Evolutionary conservation across 768 basidiomycete species (phyloP).

Genomic region (Boletus reticuloceps): DNA sequence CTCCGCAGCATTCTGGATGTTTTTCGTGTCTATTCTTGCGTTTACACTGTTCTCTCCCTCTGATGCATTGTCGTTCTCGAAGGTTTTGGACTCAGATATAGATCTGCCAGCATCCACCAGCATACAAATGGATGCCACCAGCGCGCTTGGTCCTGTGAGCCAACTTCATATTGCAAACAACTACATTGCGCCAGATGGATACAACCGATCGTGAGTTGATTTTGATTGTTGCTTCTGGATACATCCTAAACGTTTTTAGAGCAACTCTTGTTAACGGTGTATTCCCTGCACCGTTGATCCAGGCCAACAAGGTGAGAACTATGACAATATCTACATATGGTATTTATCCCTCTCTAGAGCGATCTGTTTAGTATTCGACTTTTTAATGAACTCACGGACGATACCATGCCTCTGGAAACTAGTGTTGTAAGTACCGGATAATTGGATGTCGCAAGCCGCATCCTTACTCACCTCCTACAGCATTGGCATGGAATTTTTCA

Average conservation of each 20-base stretch:
- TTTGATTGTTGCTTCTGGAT: background rate
- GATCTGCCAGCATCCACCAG: background rate
- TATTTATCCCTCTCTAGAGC: background rate
- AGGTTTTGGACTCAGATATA: background rate
- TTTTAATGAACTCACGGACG: conserved; percentile 28
- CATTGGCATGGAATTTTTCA: conserved; percentile 5
- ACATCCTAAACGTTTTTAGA: background rate
- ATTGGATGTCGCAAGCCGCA: background rate
- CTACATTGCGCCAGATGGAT: background rate
- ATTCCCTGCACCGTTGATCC: conserved; percentile 44
- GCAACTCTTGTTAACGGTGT: background rate
- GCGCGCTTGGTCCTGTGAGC: background rate
- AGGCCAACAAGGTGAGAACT: conserved; percentile 31
- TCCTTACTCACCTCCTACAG: conserved; percentile 3
- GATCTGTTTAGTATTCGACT: background rate
- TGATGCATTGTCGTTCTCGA: background rate
- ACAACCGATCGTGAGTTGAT: conserved; percentile 1
- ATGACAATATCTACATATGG: background rate
- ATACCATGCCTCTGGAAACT: conserved; percentile 47
- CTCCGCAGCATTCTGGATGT: background rate
- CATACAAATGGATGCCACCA: too few species aligned
- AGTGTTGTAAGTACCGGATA: conserved; percentile 25
- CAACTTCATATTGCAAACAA: background rate
- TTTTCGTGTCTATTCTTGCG: background rate
- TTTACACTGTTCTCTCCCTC: background rate